Evolutionary conservation across 2,329 filamentous ascomycete genomes (phyloP).

Genomic region (Aureobasidium lini): DNA sequence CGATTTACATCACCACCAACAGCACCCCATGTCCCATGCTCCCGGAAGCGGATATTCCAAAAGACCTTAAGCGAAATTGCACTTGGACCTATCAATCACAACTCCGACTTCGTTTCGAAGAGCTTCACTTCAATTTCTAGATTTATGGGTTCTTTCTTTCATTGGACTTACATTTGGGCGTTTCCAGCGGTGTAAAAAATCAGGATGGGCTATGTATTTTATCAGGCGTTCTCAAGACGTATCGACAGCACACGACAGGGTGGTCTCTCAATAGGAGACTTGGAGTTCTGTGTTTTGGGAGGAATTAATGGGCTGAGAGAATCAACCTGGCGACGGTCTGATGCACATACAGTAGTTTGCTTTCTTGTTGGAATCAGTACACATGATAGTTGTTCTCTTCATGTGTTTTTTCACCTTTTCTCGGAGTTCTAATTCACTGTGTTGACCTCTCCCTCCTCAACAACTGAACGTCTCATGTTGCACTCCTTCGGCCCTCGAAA

Average conservation of each 20-base stretch:
- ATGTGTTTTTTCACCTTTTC: not conserved
- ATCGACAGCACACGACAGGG: slow-evolving; percentile 4
- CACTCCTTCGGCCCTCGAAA: not conserved
- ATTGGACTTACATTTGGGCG: not conserved
- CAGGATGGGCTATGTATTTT: not conserved
- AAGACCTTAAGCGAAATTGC: slow-evolving; percentile 1
- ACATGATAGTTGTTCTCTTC: not conserved
- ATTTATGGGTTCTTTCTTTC: not conserved
- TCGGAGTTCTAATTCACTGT: not conserved
- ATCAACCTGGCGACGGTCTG: not conserved
- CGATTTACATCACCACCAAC: slow-evolving; percentile 9
- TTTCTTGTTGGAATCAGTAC: not conserved
- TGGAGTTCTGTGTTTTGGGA: not conserved
- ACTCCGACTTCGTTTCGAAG: not conserved
- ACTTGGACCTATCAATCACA: not conserved
- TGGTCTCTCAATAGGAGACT: not conserved
- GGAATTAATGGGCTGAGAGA: not conserved
- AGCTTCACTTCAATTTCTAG: not conserved
- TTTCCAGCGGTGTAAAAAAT: slow-evolving; percentile 2
- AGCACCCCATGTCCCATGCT: slow-evolving; percentile 10
- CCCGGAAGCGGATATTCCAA: slow-evolving; percentile 5
- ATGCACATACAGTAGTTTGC: slow-evolving; percentile 1
- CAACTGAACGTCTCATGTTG: not conserved
- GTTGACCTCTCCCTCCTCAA: not conserved
- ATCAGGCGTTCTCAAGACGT: not conserved